Conservation (phyloP, 2,329 filamentous ascomycete genomes). For the Myriangium duriaei region DNA sequence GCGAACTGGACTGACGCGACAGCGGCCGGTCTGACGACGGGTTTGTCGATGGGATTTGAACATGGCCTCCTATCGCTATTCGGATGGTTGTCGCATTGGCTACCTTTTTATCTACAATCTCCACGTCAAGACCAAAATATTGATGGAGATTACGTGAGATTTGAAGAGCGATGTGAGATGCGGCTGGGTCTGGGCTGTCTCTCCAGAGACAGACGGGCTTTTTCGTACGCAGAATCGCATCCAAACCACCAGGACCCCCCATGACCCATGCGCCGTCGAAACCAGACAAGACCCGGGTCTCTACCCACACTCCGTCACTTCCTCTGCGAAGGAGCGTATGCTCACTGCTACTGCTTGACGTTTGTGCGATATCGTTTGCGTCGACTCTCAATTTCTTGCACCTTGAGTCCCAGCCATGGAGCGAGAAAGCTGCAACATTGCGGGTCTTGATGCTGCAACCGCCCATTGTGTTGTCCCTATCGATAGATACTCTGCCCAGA, state of each 20-base stretch:
- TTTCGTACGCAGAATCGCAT: slow-evolving; percentile 39
- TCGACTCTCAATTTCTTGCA: not conserved
- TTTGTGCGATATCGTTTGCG: not conserved
- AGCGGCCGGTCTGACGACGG: too few species aligned
- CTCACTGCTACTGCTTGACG: too few species aligned
- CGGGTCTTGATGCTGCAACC: not conserved
- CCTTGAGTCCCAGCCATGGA: not conserved
- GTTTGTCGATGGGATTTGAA: too few species aligned
- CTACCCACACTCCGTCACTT: too few species aligned
- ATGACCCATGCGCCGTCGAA: not conserved
- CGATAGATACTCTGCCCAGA: not conserved
- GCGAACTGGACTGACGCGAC: too few species aligned
- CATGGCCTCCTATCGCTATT: not conserved
- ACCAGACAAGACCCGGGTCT: too few species aligned
- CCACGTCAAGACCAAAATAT: slow-evolving; percentile 43
- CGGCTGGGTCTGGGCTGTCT: slow-evolving; percentile 20
- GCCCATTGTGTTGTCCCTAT: not conserved
- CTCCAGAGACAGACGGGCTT: slow-evolving; percentile 32
- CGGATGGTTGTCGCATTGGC: slow-evolving; percentile 3
- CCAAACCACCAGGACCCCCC: slow-evolving; percentile 34
- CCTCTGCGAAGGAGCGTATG: not conserved
- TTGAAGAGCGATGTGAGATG: slow-evolving; percentile 35
- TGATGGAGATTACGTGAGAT: slow-evolving; percentile 46
- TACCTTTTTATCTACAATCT: slow-evolving; percentile 23
- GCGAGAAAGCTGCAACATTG: not conserved